These are phyloP conservation scores for Dryas alaskensis DNA, from an alignment of 306 rosid genomes.

Conservation along the genomic window DNA sequence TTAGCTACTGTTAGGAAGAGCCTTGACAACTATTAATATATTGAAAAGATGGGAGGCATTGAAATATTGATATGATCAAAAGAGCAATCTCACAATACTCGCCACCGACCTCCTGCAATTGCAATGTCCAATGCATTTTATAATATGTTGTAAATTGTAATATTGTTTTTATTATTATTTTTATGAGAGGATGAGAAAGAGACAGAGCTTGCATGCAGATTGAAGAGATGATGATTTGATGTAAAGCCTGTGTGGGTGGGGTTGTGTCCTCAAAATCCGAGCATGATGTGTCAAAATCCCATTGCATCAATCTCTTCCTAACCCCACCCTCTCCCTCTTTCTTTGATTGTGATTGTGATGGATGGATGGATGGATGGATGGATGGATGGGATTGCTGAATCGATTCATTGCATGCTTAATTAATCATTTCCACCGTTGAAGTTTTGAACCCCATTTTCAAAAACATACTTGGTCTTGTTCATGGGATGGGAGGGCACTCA, in stretches of 20 bases:
- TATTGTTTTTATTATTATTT: neutral
- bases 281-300: constrained; percentile 85
- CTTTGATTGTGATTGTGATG: constrained; percentile 44
- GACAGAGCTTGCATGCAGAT: constrained; percentile 50
- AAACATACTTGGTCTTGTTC: neutral
- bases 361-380: constrained; percentile 60
- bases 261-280: constrained; percentile 67
- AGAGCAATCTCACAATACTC: too few species aligned
- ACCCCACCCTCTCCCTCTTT: constrained; percentile 5
- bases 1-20: constrained; percentile 24
- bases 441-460: constrained; percentile 1
- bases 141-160: too few species aligned
- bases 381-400: constrained; percentile 55
- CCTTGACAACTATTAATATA: neutral
- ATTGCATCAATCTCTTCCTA: constrained; percentile 54
- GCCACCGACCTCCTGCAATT: too few species aligned
- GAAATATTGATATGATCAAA: neutral
- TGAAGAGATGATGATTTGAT: constrained; percentile 61
- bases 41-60: neutral
- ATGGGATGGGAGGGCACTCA: too few species aligned
- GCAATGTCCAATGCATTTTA: too few species aligned
- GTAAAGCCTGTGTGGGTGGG: constrained; percentile 38
- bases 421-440: constrained; percentile 34
- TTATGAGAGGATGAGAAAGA: neutral
- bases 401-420: constrained; percentile 37